Percentiles rank a stretch among this genome's conserved stretches.
Evolutionary conservation across 1,139 yeast genomes (phyloP).

Genomic region (Sugiyamaella pinicola): DNA sequence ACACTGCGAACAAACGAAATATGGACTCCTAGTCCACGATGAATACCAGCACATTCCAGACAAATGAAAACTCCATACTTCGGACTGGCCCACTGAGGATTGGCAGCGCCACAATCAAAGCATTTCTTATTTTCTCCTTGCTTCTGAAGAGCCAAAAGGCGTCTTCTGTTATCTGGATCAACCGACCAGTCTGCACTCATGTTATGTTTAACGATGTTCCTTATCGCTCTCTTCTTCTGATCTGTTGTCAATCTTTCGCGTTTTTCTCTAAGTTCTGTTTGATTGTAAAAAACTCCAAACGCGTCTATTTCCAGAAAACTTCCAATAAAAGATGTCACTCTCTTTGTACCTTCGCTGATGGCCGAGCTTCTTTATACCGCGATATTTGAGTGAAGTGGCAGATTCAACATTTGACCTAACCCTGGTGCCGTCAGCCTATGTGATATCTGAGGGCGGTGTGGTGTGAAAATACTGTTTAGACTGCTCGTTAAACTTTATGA

Average conservation of each 20-base stretch:
- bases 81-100: conserved; percentile 99
- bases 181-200: conserved; percentile 65
- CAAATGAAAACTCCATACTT: conserved; percentile 96
- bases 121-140: conserved; percentile 83
- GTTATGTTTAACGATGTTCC: too few relatives aligned
- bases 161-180: conserved; percentile 87
- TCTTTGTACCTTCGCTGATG: too few relatives aligned
- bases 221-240: background rate
- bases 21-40: conserved; percentile 94
- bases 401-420: background rate
- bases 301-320: too few relatives aligned
- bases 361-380: too few relatives aligned
- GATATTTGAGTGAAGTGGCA: conserved; percentile 8
- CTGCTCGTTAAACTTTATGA: too few relatives aligned
- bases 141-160: conserved; percentile 77
- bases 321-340: background rate
- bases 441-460: background rate
- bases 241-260: background rate
- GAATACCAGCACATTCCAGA: conserved; percentile 95
- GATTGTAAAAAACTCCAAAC: too few relatives aligned
- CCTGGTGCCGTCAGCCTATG: background rate
- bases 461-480: too few relatives aligned
- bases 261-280: too few relatives aligned
- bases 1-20: conserved; percentile 94
- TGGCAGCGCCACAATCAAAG: conserved; percentile 92